Percentiles rank a stretch among this genome's conserved stretches.
phyloP scores from a whole-genome alignment of 768 basidiomycete genomes.

The Phylloporus arenicola region DNA sequence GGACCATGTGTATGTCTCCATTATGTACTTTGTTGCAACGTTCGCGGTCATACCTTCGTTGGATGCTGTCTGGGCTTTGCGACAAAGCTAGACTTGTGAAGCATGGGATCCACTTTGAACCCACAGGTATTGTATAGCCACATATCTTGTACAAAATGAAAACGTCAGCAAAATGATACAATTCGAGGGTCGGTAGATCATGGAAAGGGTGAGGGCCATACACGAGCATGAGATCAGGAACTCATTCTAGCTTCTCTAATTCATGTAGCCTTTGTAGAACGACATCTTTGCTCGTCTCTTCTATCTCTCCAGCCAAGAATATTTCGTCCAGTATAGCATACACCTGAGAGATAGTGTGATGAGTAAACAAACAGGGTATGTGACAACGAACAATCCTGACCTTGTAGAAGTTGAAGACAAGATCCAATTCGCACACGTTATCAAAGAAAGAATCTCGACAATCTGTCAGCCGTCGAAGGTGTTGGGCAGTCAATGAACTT shows the following conservation, averaged over 20 bases:
- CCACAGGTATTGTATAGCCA: background rate
- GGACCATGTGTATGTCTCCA: background rate
- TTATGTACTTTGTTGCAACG: background rate
- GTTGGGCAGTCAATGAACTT: background rate
- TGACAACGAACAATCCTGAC: slow-evolving; percentile 31
- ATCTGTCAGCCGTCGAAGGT: background rate
- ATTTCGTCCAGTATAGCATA: slow-evolving; percentile 98
- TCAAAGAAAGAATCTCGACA: slow-evolving; percentile 90
- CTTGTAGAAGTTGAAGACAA: slow-evolving; percentile 99
- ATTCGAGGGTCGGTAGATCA: slow-evolving; percentile 6
- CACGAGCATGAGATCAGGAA: slow-evolving; percentile 1
- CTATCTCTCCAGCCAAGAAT: slow-evolving; percentile 96
- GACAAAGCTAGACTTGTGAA: background rate
- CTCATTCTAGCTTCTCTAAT: slow-evolving; percentile 86
- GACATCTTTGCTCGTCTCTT: slow-evolving; percentile 97
- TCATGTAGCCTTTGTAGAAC: slow-evolving; percentile 87
- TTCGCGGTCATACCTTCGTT: background rate
- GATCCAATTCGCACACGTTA: slow-evolving; percentile 95
- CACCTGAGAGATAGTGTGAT: slow-evolving; percentile 46
- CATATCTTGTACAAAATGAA: slow-evolving; percentile 6
- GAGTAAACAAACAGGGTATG: slow-evolving; percentile 3
- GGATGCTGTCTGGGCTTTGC: background rate
- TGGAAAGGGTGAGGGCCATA: slow-evolving; percentile 6
- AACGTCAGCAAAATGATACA: slow-evolving; percentile 9
- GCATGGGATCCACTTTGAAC: background rate